phyloP scores from a whole-genome alignment of 352 stramenopile genomes.

The Vaucheria bursata region DNA sequence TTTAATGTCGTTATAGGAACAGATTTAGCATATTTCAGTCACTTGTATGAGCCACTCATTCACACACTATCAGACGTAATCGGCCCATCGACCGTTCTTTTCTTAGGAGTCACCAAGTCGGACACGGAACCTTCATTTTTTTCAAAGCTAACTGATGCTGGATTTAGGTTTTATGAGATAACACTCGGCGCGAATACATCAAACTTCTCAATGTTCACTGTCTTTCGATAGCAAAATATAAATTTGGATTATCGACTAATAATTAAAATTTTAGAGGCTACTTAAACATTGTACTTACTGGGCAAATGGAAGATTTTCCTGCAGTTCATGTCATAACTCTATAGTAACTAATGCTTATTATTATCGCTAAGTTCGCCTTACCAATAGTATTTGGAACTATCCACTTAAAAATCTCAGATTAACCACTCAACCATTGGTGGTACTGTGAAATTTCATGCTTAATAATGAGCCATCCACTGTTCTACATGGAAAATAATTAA shows the following conservation, averaged over 20 bases:
- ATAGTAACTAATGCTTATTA: no score
- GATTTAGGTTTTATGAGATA: neutral
- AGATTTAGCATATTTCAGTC: constrained; percentile 31
- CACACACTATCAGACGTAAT: neutral
- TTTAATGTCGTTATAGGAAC: constrained; percentile 41
- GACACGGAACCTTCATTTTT: neutral
- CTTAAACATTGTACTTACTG: no score
- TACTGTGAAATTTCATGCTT: no score
- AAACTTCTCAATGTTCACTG: constrained; percentile 8
- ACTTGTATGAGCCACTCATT: constrained; percentile 32
- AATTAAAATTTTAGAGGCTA: neutral
- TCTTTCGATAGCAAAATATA: no score
- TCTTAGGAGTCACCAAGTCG: neutral
- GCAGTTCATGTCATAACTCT: no score
- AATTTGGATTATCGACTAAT: neutral
- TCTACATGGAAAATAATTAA: no score
- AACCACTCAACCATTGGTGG: no score
- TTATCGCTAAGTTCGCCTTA: no score
- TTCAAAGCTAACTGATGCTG: constrained; percentile 40
- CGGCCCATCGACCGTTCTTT: neutral
- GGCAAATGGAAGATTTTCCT: no score
- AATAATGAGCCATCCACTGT: no score
- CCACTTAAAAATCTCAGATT: no score
- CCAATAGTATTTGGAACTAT: no score
- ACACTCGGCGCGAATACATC: neutral